Percentiles rank a stretch among this genome's conserved stretches.
These are phyloP conservation scores for Acacia concinna DNA, from an alignment of 331 rosid species.

Conservation along the genomic window DNA sequence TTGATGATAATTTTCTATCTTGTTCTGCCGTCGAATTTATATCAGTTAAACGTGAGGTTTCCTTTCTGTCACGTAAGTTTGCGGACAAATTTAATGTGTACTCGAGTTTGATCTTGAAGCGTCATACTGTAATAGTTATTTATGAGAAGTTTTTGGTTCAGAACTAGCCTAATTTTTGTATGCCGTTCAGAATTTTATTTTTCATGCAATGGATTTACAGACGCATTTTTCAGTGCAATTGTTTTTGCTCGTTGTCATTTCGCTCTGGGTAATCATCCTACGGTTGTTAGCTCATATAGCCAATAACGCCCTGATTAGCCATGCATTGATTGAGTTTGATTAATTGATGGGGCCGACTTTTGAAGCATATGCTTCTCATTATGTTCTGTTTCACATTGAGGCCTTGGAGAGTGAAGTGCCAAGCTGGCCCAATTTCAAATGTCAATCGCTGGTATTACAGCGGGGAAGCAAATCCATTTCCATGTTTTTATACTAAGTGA, in stretches of 20 bases:
- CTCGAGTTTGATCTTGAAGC: background rate
- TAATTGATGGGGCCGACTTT: background rate
- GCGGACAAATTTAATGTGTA: background rate
- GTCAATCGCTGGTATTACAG: background rate
- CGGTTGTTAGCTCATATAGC: background rate
- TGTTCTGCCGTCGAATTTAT: background rate
- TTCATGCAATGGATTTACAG: too few species aligned
- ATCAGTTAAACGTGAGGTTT: slow-evolving; percentile 4
- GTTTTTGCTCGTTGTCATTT: background rate
- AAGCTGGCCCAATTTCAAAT: background rate
- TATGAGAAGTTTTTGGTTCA: background rate
- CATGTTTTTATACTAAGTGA: background rate
- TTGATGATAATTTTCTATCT: background rate
- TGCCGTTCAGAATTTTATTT: background rate
- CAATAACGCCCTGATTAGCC: background rate
- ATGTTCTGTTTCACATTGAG: background rate
- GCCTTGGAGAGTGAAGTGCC: background rate
- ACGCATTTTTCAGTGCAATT: background rate
- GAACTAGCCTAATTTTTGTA: background rate
- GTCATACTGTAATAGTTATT: background rate
- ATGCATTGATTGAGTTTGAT: too few species aligned
- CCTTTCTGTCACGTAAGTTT: background rate
- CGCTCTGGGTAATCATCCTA: background rate
- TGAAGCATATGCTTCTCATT: background rate
- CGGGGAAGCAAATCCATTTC: background rate